Conservation (phyloP, 2,329 filamentous ascomycete species). For the Coleophoma crateriformis region DNA sequence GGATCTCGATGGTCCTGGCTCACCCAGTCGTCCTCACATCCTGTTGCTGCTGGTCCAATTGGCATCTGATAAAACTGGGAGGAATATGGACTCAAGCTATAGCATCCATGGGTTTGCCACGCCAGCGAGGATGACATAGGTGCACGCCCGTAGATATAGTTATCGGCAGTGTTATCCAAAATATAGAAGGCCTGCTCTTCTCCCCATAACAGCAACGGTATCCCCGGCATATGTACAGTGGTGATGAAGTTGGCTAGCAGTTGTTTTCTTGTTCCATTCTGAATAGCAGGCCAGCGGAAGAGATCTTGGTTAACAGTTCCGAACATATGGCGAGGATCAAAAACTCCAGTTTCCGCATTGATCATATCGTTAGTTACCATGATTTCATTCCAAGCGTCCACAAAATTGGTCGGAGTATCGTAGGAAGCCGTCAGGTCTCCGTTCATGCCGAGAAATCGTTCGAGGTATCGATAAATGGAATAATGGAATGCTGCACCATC, state of each 20-base stretch:
- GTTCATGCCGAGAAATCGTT: conserved; percentile 53
- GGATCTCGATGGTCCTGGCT: conserved; percentile 58
- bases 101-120: conserved; percentile 61
- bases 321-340: conserved; percentile 60
- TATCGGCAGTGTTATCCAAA: conserved; percentile 55
- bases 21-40: conserved; percentile 51
- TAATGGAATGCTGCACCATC: conserved; percentile 60
- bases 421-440: conserved; percentile 29
- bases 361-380: conserved; percentile 52
- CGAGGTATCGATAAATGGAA: conserved; percentile 55
- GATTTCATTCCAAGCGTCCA: conserved; percentile 46
- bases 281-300: conserved; percentile 56
- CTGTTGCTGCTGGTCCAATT: conserved; percentile 44
- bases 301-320: conserved; percentile 59
- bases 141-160: conserved; percentile 61
- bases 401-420: conserved; percentile 29
- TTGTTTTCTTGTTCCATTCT: conserved; percentile 49
- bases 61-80: conserved; percentile 54
- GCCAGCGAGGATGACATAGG: conserved; percentile 55
- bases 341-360: conserved; percentile 53
- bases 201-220: conserved; percentile 56
- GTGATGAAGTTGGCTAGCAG: conserved; percentile 54
- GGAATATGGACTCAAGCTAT: conserved; percentile 39
- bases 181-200: conserved; percentile 62
- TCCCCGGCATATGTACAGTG: conserved; percentile 53